phyloP scores from a whole-genome alignment of 345 rosid genomes.

The Sonneratia alba region DNA sequence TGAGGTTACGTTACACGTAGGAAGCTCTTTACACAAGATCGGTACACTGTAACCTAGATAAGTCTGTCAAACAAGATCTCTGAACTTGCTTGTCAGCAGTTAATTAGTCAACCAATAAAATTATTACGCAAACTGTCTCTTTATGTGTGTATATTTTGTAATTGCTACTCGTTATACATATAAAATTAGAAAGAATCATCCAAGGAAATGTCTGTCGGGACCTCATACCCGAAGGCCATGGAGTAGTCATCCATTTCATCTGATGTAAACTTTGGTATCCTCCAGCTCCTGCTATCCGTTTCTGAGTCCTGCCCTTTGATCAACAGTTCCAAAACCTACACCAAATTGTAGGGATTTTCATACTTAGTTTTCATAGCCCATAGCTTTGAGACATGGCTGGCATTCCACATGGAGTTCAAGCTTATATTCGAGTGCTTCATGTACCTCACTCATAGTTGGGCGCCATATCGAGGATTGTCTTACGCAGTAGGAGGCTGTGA shows the following conservation, averaged over 20 bases:
- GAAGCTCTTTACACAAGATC: neutral
- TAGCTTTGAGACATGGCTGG: neutral
- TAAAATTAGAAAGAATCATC: conserved; percentile 19
- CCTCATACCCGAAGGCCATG: conserved; percentile 59
- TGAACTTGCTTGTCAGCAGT: neutral
- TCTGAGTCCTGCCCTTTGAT: conserved; percentile 46
- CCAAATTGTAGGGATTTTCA: neutral
- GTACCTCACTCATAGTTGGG: conserved; percentile 79
- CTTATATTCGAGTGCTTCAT: neutral
- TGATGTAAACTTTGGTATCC: conserved; percentile 48
- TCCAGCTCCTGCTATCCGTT: conserved; percentile 51
- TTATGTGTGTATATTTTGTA: neutral
- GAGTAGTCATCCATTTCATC: conserved; percentile 69
- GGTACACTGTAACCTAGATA: neutral
- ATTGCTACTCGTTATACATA: neutral
- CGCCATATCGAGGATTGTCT: conserved; percentile 69
- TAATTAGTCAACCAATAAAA: neutral
- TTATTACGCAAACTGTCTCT: too few relatives aligned
- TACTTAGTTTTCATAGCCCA: neutral
- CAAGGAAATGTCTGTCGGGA: conserved; percentile 44
- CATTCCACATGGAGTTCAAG: neutral
- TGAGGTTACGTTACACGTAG: neutral
- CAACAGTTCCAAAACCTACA: conserved; percentile 66
- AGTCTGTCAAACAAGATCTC: neutral
- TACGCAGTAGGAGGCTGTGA: conserved; percentile 74